Evolutionary conservation across 345 rosid genomes (phyloP).

Genomic region (Bruguiera parviflora): DNA sequence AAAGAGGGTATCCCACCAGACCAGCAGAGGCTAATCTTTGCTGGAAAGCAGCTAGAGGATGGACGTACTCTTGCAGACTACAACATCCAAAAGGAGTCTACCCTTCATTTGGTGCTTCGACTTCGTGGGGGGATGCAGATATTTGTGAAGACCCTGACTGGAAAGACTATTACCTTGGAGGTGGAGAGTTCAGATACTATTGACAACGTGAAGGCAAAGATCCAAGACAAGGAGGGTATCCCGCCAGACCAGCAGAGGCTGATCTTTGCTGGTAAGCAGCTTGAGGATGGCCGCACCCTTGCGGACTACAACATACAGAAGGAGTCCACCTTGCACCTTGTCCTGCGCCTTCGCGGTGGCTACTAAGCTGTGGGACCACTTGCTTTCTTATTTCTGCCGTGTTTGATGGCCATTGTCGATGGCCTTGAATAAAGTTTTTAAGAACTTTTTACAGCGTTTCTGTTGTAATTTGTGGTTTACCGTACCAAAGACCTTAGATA

Average conservation of each 20-base stretch:
- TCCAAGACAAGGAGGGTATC: background rate
- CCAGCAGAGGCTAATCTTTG: background rate
- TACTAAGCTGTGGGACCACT: too few species aligned
- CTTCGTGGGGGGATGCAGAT: background rate
- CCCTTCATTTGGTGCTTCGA: constrained; percentile 1
- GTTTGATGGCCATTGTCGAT: too few species aligned
- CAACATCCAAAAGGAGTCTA: background rate
- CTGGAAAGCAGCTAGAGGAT: background rate
- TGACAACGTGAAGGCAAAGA: background rate
- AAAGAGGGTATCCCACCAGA: background rate
- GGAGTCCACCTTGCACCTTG: background rate
- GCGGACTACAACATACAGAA: constrained; percentile 4
- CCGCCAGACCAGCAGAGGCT: background rate
- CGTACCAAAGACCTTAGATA: too few species aligned
- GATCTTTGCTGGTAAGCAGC: constrained; percentile 1
- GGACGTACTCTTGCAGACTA: constrained; percentile 1
- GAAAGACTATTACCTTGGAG: background rate
- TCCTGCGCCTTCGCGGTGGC: background rate
- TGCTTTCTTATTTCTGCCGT: too few species aligned
- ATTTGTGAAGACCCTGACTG: background rate
- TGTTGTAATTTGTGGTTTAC: too few species aligned
- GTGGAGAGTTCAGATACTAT: background rate
- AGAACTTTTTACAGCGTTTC: too few species aligned
- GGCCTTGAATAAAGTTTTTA: too few species aligned
- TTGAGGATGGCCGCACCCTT: background rate